phyloP scores from a whole-genome alignment of 345 rosid genomes.

The Anastatica hierochuntica region DNA sequence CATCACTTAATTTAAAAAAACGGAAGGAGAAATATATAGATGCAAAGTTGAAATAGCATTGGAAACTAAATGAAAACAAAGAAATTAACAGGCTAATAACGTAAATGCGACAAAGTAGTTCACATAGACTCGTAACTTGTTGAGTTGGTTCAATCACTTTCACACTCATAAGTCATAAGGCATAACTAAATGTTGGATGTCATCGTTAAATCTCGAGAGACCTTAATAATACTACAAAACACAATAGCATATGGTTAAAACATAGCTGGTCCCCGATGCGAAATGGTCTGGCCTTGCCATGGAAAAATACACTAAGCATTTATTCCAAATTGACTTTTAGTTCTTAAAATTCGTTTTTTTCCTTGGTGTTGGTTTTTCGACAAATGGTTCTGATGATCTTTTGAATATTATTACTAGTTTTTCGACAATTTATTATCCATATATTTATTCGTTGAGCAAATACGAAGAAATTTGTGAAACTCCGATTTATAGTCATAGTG shows the following conservation, averaged over 20 bases:
- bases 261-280: conserved; percentile 8
- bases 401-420: neutral
- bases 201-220: neutral
- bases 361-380: conserved; percentile 7
- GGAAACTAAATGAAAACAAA: no score
- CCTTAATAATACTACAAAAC: conserved; percentile 1
- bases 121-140: no score
- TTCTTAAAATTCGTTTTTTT: neutral
- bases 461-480: no score
- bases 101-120: no score
- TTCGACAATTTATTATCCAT: neutral
- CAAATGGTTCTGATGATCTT: no score
- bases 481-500: no score
- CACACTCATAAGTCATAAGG: conserved; percentile 16
- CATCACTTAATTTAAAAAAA: no score
- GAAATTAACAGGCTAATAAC: no score
- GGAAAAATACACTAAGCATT: conserved; percentile 10
- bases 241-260: no score
- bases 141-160: conserved; percentile 6
- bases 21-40: no score
- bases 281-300: conserved; percentile 1
- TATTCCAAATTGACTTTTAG: conserved; percentile 12
- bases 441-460: no score
- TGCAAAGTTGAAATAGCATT: no score
- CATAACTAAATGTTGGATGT: conserved; percentile 16